Evolutionary conservation across 768 basidiomycete genomes (phyloP), one percentile per base, ranked within the genome.

Genomic region (Erythrobasidium yunnanense): DNA sequence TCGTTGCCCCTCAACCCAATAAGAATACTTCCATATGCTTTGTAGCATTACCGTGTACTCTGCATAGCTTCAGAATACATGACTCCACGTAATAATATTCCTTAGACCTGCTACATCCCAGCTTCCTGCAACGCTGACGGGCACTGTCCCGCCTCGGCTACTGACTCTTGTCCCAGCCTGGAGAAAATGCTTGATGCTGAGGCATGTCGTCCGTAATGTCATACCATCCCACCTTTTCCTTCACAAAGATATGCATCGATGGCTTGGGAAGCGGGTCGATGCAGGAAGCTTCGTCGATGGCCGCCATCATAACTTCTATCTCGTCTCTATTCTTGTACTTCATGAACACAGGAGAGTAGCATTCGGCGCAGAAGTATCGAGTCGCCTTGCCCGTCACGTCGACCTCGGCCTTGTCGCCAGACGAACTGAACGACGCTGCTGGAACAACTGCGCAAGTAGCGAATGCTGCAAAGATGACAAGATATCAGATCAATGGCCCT

Each of bases 181-280:
- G 56, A 6, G 56, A 20, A 25, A 35, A 46, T 15, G 34, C 47
- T 15, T 35, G 27, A 27, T 58, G 45, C 20, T 20, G 32, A 4
- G 34, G 17, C 7, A 20, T 45, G 27, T 17, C 35, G 38, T 58
- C 32, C 3, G 38, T 17, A 46, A 58, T 58, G 42, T 35, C 38
- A 42, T 7, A 58, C 56, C 56, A 58, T 2, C 30, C 33, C 32
- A 58, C 56, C 25, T 58, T 58, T 45, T 58, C 34, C 42, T 27
- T 32, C 13, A 58, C 56, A 27, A 58, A 58, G 5, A 58, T 58
- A 30, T 58, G 32, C 38, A 25, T 32, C 27, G 23, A 42, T 5
- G 56, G 27, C 25, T 42, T 42, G 3, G 35, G 35, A 23, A 58
- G 25, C 4, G 38, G 38, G n/a, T 25, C 8, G 5, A 23, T 6